Base-by-base conservation (phyloP, 2,329 filamentous ascomycete species). In the Aureobasidium uvarum region DNA sequence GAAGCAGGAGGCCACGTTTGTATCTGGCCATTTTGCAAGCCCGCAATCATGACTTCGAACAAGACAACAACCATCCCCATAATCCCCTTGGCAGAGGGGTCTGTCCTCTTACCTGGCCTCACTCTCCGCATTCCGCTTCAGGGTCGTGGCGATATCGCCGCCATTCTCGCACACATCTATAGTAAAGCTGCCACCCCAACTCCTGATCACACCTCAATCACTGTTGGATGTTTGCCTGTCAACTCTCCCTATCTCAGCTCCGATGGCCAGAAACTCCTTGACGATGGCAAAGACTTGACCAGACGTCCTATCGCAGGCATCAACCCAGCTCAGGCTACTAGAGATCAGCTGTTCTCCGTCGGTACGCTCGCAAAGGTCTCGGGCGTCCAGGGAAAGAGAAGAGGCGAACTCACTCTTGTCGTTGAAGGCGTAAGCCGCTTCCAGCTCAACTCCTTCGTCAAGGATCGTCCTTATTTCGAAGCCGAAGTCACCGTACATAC, bases 171-270 rank as follows among this genome's bases (percentile, higher is more conserved):
- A 23, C 88, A 89, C 71, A 86, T 96, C 67, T 94, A 96, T 78
- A 90, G 90, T 72, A 87, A 88, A 70, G 88, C 88, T 33, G 83
- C 89, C 39, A 85, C 86, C 46, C 78, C 81, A 28, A 88, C 87
- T 72, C 85, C 81, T 2, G 82, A 88, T 70, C 85, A 86, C 33
- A 84, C 83, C 68, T 83, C 86, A 70, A 86, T 96, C 70, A 88
- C 90, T 10, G 88, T 98, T 69, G 92, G 90, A 62, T 98, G 94
- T 76, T 87, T 98, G 64, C 95, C 95, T 23, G 82, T 97, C 67
- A 88, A 83, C 69, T 95, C 91, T 58, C 88, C 89, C 4, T 84
- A 88, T 28, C 82, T 96, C 31, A 88, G 87, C 66, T 83, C 84
- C 33, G 87, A 91, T 72, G 92, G 92, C 51, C 88, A 93, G 76